Evolutionary conservation across 2,329 filamentous ascomycete species (phyloP), one percentile per base, ranked within the genome.

Genomic region (Gnomoniopsis sp.): DNA sequence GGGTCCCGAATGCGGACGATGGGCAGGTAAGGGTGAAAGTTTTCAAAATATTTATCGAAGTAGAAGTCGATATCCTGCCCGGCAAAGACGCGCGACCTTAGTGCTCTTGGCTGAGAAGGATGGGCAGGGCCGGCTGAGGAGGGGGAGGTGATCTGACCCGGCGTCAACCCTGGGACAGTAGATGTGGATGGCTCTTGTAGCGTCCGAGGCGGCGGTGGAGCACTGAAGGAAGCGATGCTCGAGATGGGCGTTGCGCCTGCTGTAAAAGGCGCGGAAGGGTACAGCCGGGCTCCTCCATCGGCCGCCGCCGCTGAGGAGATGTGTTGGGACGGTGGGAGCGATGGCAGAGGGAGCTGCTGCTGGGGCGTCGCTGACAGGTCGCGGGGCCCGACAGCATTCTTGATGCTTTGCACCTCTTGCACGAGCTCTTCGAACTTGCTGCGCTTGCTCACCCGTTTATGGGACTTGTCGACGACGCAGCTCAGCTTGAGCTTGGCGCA

Each of bases 361-460:
- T 46, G 54, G 11, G 50, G 19, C 3, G 51, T 10, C 7, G 50
- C 26, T 11, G 58, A 38, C 59, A 53, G 63, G 8, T 44, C 54
- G 19, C 36, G 57, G 3, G 52, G 69, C 58, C 68, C 71, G 46
- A 84, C 81, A 48, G 75, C 78, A 63, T 82, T 75, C 64, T 82
- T 82, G 65, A 83, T 83, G 65, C 71, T 79, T 62, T 74, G 77
- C n/a, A 84, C 75, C 65, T 83, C 81, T 60, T 80, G 77, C 53
- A 79, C 80, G 4, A 84, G 71, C 61, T 81, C 77, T 62, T 84
- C 81, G 3, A 84, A 71, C 66, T 84, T 84, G 64, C 81, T 83
- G 49, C 75, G 66, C 60, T 73, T 75, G 4, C 77, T 78, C 44
- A 76, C 71, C 60, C 77, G 71, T 67, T 79, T 79, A 59, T 79